Conservation (phyloP, 305 asterid genomes). For the Euphrasia arctica region DNA sequence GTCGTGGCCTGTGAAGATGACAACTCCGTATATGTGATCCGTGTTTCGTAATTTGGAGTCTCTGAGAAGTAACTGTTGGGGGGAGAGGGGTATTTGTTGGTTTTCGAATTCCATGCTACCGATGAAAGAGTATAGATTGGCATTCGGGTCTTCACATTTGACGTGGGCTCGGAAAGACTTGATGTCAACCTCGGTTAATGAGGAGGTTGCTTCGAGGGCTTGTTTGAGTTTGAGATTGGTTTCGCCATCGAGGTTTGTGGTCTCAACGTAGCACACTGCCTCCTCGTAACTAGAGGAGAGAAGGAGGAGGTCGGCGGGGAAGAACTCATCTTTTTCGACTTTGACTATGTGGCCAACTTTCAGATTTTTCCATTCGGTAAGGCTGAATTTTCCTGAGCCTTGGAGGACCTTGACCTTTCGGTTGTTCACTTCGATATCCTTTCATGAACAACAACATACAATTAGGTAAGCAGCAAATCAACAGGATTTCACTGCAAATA, state of each 20-base stretch:
- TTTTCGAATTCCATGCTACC: conserved; percentile 72
- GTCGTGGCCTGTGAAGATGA: conserved; percentile 91
- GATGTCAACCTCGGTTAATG: conserved; percentile 39
- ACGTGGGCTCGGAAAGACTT: conserved; percentile 60
- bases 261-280: conserved; percentile 85
- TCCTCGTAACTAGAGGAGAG: conserved; percentile 88
- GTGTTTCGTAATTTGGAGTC: conserved; percentile 89
- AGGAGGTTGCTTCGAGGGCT: conserved; percentile 71
- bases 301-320: conserved; percentile 87
- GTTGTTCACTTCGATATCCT: conserved; percentile 88
- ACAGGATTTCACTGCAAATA: background rate
- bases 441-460: background rate
- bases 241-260: conserved; percentile 96
- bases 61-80: conserved; percentile 80
- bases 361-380: conserved; percentile 68
- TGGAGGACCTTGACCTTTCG: conserved; percentile 68
- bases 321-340: conserved; percentile 86
- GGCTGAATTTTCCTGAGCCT: conserved; percentile 54
- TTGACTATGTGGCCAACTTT: conserved; percentile 86
- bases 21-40: conserved; percentile 71
- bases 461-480: background rate
- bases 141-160: conserved; percentile 94
- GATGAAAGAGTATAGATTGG: conserved; percentile 75
- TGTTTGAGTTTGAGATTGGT: conserved; percentile 92
- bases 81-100: conserved; percentile 68